These are phyloP conservation scores for Diplodia corticola DNA, from an alignment of 2,329 filamentous ascomycete genomes.

Conservation along the genomic window DNA sequence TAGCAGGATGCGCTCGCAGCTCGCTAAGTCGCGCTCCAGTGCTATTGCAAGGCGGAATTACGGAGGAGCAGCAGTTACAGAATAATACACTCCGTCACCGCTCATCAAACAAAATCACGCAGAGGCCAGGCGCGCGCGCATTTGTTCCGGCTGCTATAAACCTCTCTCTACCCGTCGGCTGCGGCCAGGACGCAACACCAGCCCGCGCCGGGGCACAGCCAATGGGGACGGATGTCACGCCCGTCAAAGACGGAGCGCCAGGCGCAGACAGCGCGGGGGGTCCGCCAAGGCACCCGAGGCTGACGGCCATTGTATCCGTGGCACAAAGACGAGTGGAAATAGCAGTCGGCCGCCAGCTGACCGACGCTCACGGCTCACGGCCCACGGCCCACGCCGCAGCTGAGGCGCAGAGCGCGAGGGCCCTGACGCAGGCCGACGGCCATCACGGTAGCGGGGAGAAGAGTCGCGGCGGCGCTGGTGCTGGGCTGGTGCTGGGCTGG, in stretches of 20 bases:
- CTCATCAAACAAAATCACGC: constrained; percentile 21
- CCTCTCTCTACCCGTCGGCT: background rate
- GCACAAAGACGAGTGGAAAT: constrained; percentile 17
- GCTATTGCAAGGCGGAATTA: constrained; percentile 22
- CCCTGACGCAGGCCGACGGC: constrained; percentile 12
- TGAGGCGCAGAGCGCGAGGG: background rate
- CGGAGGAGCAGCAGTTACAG: constrained; percentile 22
- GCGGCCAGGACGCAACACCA: background rate
- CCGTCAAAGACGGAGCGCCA: constrained; percentile 9
- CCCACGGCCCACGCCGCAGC: background rate
- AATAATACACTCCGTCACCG: constrained; percentile 21
- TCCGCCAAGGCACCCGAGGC: constrained; percentile 20
- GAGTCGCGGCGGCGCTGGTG: too few species aligned
- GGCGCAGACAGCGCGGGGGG: background rate
- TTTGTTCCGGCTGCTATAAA: constrained; percentile 21
- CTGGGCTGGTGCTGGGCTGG: too few species aligned
- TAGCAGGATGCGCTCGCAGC: constrained; percentile 20
- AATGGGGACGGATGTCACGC: constrained; percentile 4
- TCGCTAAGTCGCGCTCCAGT: constrained; percentile 19
- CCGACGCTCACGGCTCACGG: background rate
- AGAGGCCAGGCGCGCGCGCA: constrained; percentile 18
- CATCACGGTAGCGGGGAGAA: background rate
- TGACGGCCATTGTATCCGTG: constrained; percentile 16
- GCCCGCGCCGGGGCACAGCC: background rate
- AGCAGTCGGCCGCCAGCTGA: constrained; percentile 2